A percentile compares a stretch with the other conserved stretches of the same genome.
These are phyloP conservation scores for Dictyostelium firmibasis DNA, from an alignment of 78 protist species.

Conservation along the genomic window DNA sequence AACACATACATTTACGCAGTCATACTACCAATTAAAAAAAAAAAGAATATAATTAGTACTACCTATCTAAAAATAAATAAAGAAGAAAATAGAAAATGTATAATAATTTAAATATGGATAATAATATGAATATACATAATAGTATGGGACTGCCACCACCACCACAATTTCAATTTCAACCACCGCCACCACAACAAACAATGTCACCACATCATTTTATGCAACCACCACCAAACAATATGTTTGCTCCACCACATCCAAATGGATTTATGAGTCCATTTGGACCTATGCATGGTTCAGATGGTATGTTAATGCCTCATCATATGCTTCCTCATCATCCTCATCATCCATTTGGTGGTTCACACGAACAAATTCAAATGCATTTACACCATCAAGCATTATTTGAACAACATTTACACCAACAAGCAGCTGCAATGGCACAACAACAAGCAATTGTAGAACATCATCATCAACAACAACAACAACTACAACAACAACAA, in stretches of 20 bases:
- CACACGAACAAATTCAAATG: not conserved
- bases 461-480: not conserved
- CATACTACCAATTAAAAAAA: not conserved
- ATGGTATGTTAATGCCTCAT: not conserved
- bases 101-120: not conserved
- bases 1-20: not conserved
- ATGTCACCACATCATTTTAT: constrained; percentile 11
- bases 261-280: not conserved
- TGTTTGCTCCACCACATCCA: not conserved
- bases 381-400: not conserved
- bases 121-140: not conserved
- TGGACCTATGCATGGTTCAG: not conserved
- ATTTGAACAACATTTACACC: not conserved
- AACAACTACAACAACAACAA: constrained; percentile 25
- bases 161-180: not conserved
- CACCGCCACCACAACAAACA: not conserved
- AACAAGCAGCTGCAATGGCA: not conserved
- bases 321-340: not conserved
- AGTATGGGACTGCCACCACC: not conserved
- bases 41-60: not conserved
- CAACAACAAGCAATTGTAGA: not conserved
- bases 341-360: not conserved
- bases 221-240: not conserved
- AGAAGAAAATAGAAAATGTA: not conserved
- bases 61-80: not conserved